A percentile compares a stretch with the other conserved stretches of the same genome.
Evolutionary conservation across 805 yeast genomes (phyloP).

Genomic region (Candida chauliodis): DNA sequence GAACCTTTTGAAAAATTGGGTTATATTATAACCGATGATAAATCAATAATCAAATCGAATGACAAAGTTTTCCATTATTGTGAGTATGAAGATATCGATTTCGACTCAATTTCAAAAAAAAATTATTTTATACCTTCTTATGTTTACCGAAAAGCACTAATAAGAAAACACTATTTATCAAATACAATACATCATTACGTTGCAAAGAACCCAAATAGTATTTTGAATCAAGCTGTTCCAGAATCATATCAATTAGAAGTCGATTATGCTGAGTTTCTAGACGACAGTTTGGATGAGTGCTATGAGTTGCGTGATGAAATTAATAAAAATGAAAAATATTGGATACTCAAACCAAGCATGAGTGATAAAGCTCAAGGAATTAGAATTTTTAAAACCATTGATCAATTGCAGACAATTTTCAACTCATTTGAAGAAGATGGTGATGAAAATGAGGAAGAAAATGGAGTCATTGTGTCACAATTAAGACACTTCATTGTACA

Average conservation of each 20-base stretch:
- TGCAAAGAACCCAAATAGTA: constrained; percentile 71
- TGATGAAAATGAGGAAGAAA: constrained; percentile 39
- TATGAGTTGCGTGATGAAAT: constrained; percentile 83
- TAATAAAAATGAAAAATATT: constrained; percentile 56
- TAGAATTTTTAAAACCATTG: constrained; percentile 70
- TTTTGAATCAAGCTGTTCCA: constrained; percentile 61
- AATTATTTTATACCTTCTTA: constrained; percentile 73
- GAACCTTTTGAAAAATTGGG: constrained; percentile 29
- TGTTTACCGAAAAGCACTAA: constrained; percentile 84
- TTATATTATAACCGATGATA: constrained; percentile 15
- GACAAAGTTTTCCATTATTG: constrained; percentile 67
- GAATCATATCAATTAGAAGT: constrained; percentile 77
- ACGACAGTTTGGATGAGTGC: constrained; percentile 88
- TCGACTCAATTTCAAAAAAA: constrained; percentile 53
- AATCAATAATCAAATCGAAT: constrained; percentile 21
- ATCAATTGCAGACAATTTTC: constrained; percentile 78
- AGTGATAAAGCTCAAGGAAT: constrained; percentile 97
- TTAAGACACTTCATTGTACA: constrained; percentile 89
- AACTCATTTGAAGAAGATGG: constrained; percentile 80
- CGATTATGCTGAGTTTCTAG: constrained; percentile 94
- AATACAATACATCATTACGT: constrained; percentile 72
- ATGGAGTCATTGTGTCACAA: constrained; percentile 80
- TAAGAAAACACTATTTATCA: constrained; percentile 86
- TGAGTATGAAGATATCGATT: constrained; percentile 84
- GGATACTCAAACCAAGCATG: constrained; percentile 96